A percentile compares a stretch with the other conserved stretches of the same genome.
phyloP scores from a whole-genome alignment of 2,329 filamentous ascomycete genomes.

The Fusarium sp. region DNA sequence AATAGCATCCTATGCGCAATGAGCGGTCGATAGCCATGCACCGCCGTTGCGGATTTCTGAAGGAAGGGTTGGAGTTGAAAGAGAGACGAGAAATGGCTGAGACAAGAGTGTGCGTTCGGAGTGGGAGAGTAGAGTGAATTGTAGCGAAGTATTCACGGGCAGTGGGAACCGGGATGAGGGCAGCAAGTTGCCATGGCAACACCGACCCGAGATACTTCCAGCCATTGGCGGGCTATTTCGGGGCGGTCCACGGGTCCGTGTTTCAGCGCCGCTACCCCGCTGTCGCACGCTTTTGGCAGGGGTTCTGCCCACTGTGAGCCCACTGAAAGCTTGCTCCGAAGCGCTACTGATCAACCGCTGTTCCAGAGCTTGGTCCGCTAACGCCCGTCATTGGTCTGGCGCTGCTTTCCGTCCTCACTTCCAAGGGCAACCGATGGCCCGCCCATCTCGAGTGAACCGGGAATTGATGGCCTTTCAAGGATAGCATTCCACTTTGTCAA shows the following conservation, averaged over 20 bases:
- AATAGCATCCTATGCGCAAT: conserved; percentile 44
- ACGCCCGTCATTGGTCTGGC: conserved; percentile 22
- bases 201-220: not conserved
- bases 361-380: conserved; percentile 18
- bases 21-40: conserved; percentile 35
- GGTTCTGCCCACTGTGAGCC: conserved; percentile 27
- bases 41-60: conserved; percentile 27
- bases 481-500: conserved; percentile 24
- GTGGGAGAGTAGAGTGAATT: conserved; percentile 25
- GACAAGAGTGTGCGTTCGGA: conserved; percentile 35
- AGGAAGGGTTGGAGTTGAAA: conserved; percentile 25
- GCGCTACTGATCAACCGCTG: conserved; percentile 35
- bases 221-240: conserved; percentile 39
- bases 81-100: conserved; percentile 39
- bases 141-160: conserved; percentile 41
- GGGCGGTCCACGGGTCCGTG: conserved; percentile 31
- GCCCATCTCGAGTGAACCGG: conserved; percentile 28
- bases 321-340: conserved; percentile 35
- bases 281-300: conserved; percentile 38
- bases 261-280: conserved; percentile 45
- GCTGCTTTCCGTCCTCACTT: conserved; percentile 12
- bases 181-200: conserved; percentile 43
- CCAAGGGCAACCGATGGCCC: conserved; percentile 33
- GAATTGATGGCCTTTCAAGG: conserved; percentile 22
- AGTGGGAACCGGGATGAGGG: conserved; percentile 16